Evolutionary conservation across 2,329 filamentous ascomycete species (phyloP).

Genomic region (Pyrenochaeta sp.): DNA sequence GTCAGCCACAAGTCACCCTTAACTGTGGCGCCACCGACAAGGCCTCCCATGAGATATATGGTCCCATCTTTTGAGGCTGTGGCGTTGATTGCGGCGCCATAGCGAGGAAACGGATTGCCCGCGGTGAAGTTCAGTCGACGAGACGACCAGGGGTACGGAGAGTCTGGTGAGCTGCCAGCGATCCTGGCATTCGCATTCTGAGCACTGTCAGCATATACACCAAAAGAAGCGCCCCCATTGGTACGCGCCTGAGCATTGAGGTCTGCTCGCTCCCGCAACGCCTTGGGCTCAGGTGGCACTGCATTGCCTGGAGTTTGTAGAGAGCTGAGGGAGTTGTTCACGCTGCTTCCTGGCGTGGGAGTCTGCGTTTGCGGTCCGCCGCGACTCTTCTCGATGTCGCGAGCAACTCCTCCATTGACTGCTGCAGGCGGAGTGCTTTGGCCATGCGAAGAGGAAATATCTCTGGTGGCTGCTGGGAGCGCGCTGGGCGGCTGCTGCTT

Average conservation of each 20-base stretch:
- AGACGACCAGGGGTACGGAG: constrained; percentile 96
- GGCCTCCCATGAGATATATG: constrained; percentile 95
- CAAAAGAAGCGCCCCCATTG: not conserved
- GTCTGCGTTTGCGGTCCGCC: constrained; percentile 52
- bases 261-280: constrained; percentile 64
- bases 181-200: constrained; percentile 34
- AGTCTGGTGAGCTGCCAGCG: constrained; percentile 67
- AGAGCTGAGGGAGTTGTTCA: constrained; percentile 72
- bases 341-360: constrained; percentile 78
- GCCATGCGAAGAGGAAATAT: constrained; percentile 66
- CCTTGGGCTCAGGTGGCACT: constrained; percentile 70
- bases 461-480: constrained; percentile 64
- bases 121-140: constrained; percentile 86
- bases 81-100: constrained; percentile 95
- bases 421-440: constrained; percentile 51
- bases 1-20: constrained; percentile 99
- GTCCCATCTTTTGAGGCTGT: constrained; percentile 94
- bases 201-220: constrained; percentile 19
- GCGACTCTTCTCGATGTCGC: constrained; percentile 53
- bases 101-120: constrained; percentile 91
- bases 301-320: constrained; percentile 65
- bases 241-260: constrained; percentile 63
- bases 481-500: constrained; percentile 49
- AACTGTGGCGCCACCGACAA: constrained; percentile 93
- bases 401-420: constrained; percentile 54